Evolutionary conservation across 208 protist genomes (phyloP), one percentile per base, ranked within the genome.

Genomic region (Strigomonas culicis): DNA sequence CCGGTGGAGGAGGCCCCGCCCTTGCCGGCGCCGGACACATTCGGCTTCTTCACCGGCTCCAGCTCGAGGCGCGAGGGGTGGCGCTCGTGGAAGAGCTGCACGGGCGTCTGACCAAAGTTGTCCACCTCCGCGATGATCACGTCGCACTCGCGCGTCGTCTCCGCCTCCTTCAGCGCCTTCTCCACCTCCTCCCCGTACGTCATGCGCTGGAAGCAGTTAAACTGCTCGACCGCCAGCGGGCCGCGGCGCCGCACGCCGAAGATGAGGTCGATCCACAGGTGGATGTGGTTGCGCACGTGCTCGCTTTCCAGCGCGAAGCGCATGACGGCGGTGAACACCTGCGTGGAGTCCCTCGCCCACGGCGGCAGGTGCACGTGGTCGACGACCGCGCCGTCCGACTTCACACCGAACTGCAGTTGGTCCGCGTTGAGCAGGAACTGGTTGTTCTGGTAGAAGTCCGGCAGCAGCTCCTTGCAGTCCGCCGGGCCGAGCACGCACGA

Each of bases 201-300:
- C 69, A 99, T 84, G 68, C 96, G 91, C 68, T 99, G 96, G 61
- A 99, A 99, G 0, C 93, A 70, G 75, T 99, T 99, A 58, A 86
- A 74, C 21, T 88, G 76, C 55, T 95, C 87, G 8, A 87, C 70
- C 27, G 96, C 97, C 2, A 85, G 73, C 30, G 60, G 79, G 6
- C 96, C 96, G 39, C 86, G 83, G 46, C 98, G 97, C 44, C 97
- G 93, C 56, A 96, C 97, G 21, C 98, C 98, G 75, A 99, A 99
- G 56, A 99, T 90, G 17, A 99, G 87, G 72, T 99, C 98, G 59
- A 99, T 98, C 98, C 98, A 99, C 47, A 90, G 52, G 68, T 99
- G 94, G 34, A 99, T 68, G 63, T 98, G 75, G 15, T 90, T 55
- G 2, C 83, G 74, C 0, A 99, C 97, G 66, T 94, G 88, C 32